Base-by-base conservation (phyloP, 2,329 filamentous ascomycete species). In the Phyllosticta citrichinensis region DNA sequence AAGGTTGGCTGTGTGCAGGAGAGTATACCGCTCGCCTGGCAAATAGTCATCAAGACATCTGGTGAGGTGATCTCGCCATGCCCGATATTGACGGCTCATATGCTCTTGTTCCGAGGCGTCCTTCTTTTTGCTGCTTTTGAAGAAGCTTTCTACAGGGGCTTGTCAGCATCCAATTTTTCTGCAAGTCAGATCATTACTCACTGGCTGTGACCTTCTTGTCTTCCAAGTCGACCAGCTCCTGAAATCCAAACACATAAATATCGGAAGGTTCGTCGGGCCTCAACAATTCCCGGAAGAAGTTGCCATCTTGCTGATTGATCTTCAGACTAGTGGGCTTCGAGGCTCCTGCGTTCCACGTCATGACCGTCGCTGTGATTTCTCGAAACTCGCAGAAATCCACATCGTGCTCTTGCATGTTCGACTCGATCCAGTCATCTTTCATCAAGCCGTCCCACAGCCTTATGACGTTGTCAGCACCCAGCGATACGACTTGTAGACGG, bases 301-400 rank as follows among this genome's bases (percentile, higher is more conserved):
- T 80, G 11, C 83, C 83, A 68, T 96, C 90, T 58, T 83, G 77
- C 30, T 84, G 81, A 1, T 84, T 84, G 64, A 89, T 84, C 60
- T 88, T 83, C 35, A 97, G 78, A 68, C 87, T 89, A 62, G 85
- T 86, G 0, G 94, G 94, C n/a, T 94, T 96, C 17, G 88, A 87
- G n/a, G 94, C 94, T 1, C 94, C 94, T 1, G 92, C 93, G 71
- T 99, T 99, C 94, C 94, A 99, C 0, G 92, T 97, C 78, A 97
- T 82, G 25, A 96, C 84, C 47, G 91, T 79, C 12, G 89, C 86
- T 56, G 85, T 87, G 62, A 97, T 79, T 67, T 95, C 87, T 59
- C 91, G 82, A 72, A 97, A 96, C 27, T 83, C 81, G 77, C 92
- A 97, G 70, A 90, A 97, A 56, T 94, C 83, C 0, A 83, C 80